Conservation (phyloP, 192 early-diverging fungal genomes). For the Geosiphon pyriformis region DNA sequence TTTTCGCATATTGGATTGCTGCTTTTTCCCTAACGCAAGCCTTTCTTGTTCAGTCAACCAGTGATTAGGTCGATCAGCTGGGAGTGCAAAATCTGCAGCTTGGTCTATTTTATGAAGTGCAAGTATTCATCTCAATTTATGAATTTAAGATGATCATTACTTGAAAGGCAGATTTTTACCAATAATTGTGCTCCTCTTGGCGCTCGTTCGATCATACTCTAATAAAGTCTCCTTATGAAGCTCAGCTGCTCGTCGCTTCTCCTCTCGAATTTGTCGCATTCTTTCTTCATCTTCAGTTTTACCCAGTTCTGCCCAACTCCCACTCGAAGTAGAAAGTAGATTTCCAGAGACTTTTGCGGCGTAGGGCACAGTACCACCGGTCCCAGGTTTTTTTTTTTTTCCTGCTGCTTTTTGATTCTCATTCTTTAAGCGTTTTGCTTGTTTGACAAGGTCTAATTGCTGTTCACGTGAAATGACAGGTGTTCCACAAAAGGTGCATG, state of each 20-base stretch:
- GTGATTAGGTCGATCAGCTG: slow-evolving; percentile 44
- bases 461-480: slow-evolving; percentile 49
- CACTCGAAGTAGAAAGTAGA: slow-evolving; percentile 25
- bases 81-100: slow-evolving; percentile 49
- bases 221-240: slow-evolving; percentile 46
- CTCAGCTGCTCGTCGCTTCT: slow-evolving; percentile 34
- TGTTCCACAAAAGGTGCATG: slow-evolving; percentile 51
- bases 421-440: slow-evolving; percentile 31
- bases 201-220: slow-evolving; percentile 46
- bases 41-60: slow-evolving; percentile 48
- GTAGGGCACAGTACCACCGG: slow-evolving; percentile 34
- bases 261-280: slow-evolving; percentile 27
- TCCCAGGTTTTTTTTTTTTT: slow-evolving; percentile 22
- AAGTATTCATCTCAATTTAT: neutral
- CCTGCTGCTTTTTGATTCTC: slow-evolving; percentile 24
- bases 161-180: slow-evolving; percentile 15
- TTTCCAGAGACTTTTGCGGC: slow-evolving; percentile 43
- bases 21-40: slow-evolving; percentile 34
- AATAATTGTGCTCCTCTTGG: slow-evolving; percentile 37
- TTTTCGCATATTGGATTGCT: slow-evolving; percentile 41
- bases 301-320: slow-evolving; percentile 21
- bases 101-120: slow-evolving; percentile 39
- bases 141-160: neutral
- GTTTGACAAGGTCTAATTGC: slow-evolving; percentile 38
- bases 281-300: slow-evolving; percentile 41